phyloP scores from a whole-genome alignment of 2,329 filamentous ascomycete genomes.

The Fusarium abutilonis region DNA sequence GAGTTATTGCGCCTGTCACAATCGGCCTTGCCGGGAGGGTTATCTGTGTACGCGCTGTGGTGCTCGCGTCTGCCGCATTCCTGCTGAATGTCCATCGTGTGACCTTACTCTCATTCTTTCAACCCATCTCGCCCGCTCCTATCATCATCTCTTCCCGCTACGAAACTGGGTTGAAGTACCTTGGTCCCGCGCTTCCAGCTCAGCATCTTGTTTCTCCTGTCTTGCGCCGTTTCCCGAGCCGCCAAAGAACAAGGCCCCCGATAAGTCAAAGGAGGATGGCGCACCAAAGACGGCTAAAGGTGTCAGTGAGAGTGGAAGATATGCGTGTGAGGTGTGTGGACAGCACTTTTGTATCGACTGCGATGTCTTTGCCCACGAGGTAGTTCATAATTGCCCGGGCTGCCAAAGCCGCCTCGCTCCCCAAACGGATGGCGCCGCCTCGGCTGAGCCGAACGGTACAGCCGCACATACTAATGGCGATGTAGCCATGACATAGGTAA shows the following conservation, averaged over 20 bases:
- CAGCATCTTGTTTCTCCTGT: constrained; percentile 80
- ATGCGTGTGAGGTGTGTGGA: constrained; percentile 86
- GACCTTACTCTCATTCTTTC: constrained; percentile 92
- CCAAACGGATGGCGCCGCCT: constrained; percentile 27
- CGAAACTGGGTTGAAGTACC: constrained; percentile 90
- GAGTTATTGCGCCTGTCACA: constrained; percentile 91
- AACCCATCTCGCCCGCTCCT: constrained; percentile 91
- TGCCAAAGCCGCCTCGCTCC: constrained; percentile 68
- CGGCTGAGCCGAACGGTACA: constrained; percentile 46
- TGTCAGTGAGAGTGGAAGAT: constrained; percentile 85
- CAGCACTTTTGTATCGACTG: constrained; percentile 98
- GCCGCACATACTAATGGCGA: constrained; percentile 51
- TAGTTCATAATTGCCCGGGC: constrained; percentile 94
- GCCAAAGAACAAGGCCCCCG: constrained; percentile 39
- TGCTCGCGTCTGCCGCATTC: constrained; percentile 88
- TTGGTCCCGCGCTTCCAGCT: constrained; percentile 75
- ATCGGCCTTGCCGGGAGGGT: constrained; percentile 80
- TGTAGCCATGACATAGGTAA: constrained; percentile 54
- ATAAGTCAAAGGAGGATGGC: constrained; percentile 40
- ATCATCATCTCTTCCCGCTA: constrained; percentile 91
- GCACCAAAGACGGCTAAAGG: constrained; percentile 59
- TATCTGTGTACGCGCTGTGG: constrained; percentile 91
- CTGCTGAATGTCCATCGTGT: constrained; percentile 90
- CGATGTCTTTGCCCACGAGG: constrained; percentile 93
- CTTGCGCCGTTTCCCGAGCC: constrained; percentile 73